Evolutionary conservation across 2,329 filamentous ascomycete genomes (phyloP).

Genomic region (Thielaviopsis ethacetica): DNA sequence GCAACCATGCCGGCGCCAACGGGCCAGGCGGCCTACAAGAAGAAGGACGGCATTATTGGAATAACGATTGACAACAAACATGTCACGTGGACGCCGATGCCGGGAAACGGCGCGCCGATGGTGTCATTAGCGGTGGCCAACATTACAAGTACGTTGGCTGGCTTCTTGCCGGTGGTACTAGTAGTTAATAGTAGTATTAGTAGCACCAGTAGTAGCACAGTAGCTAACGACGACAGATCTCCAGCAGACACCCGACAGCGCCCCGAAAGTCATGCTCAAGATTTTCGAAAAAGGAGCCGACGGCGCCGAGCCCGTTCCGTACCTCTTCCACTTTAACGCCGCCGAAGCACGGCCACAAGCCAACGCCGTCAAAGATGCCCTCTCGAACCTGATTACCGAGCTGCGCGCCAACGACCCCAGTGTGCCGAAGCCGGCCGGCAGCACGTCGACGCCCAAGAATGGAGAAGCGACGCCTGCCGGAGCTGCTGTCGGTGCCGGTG

Average conservation of each 20-base stretch:
- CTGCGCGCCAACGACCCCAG: conserved; percentile 40
- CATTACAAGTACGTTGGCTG: conserved; percentile 57
- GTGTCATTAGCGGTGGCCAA: conserved; percentile 56
- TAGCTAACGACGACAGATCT: conserved; percentile 42
- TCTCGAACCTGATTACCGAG: conserved; percentile 62
- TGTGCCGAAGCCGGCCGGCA: conserved; percentile 31
- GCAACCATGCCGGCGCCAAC: conserved; percentile 38
- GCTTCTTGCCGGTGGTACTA: conserved; percentile 6
- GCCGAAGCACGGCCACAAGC: conserved; percentile 66
- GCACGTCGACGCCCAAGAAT: conserved; percentile 6
- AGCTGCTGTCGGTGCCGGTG: conserved; percentile 14
- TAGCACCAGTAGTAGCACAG: background rate
- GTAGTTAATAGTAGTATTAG: background rate
- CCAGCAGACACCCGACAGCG: conserved; percentile 82
- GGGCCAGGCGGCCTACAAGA: conserved; percentile 72
- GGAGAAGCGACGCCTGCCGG: conserved; percentile 13
- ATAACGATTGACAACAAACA: conserved; percentile 56
- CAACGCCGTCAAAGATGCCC: conserved; percentile 64
- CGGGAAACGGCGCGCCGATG: conserved; percentile 42
- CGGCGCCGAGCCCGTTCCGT: conserved; percentile 45
- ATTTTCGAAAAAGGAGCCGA: conserved; percentile 59
- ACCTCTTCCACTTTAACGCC: conserved; percentile 84
- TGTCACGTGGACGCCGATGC: conserved; percentile 66
- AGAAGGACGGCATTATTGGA: conserved; percentile 76
- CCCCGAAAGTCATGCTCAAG: conserved; percentile 83